phyloP scores from a whole-genome alignment of 2,329 filamentous ascomycete genomes.

The Penicillium capsulatum region DNA sequence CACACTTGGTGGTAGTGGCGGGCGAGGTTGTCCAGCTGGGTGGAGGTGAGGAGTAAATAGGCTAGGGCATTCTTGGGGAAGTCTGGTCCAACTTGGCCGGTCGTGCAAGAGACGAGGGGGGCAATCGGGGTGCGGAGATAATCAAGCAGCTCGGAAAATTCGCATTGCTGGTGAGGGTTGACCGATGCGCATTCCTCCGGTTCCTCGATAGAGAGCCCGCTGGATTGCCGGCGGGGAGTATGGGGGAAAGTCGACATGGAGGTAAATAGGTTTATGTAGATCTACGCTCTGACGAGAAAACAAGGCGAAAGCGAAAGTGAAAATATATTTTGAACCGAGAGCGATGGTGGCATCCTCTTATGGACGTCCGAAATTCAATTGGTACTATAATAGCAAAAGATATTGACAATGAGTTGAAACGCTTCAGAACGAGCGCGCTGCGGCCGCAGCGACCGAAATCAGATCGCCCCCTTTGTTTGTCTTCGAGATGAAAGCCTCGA shows the following conservation, averaged over 20 bases:
- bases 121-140: slow-evolving; percentile 31
- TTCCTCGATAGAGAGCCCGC: not conserved
- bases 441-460: not conserved
- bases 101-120: slow-evolving; percentile 37
- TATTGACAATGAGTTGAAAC: slow-evolving; percentile 16
- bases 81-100: slow-evolving; percentile 33
- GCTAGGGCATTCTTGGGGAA: slow-evolving; percentile 39
- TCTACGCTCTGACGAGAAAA: too few species aligned
- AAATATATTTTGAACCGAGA: not conserved
- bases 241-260: slow-evolving; percentile 1
- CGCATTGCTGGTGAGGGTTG: slow-evolving; percentile 1
- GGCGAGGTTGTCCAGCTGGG: slow-evolving; percentile 41
- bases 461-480: slow-evolving; percentile 3
- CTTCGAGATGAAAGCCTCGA: slow-evolving; percentile 1
- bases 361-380: slow-evolving; percentile 6
- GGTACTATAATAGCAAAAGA: slow-evolving; percentile 10
- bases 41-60: slow-evolving; percentile 41
- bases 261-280: too few species aligned
- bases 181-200: not conserved
- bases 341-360: slow-evolving; percentile 2
- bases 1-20: slow-evolving; percentile 42
- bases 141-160: slow-evolving; percentile 18
- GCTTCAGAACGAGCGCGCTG: slow-evolving; percentile 5
- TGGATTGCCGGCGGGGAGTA: slow-evolving; percentile 1
- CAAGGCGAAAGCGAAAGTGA: slow-evolving; percentile 1